A percentile compares a stretch with the other conserved stretches of the same genome.
Evolutionary conservation across 371 early-diverging fungal species (phyloP).

Genomic region (Cladochytrium tenue): DNA sequence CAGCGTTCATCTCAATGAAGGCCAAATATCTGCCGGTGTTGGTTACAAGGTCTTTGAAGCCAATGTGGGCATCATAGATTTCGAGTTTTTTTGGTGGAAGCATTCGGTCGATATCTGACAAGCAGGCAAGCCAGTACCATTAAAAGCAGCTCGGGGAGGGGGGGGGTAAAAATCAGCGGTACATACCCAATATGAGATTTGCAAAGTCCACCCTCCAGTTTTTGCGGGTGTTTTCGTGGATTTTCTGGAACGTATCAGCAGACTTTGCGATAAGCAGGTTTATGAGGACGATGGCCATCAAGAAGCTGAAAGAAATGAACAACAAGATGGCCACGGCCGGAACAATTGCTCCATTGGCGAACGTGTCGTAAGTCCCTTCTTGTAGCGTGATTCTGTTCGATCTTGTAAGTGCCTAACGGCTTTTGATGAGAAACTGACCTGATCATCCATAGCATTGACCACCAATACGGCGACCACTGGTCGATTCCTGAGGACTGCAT

Average conservation of each 20-base stretch:
- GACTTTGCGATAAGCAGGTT: slow-evolving; percentile 23
- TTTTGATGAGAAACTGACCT: slow-evolving; percentile 8
- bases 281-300: slow-evolving; percentile 14
- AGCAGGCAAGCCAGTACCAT: too few relatives aligned
- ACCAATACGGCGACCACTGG: not conserved
- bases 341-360: slow-evolving; percentile 6
- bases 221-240: slow-evolving; percentile 7
- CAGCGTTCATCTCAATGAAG: too few relatives aligned
- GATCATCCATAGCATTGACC: slow-evolving; percentile 10
- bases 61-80: too few relatives aligned
- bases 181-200: slow-evolving; percentile 10
- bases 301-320: slow-evolving; percentile 17
- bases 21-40: too few relatives aligned
- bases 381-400: too few relatives aligned
- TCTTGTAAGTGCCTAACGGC: slow-evolving; percentile 12
- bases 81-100: too few relatives aligned
- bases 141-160: not conserved
- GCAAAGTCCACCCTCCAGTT: slow-evolving; percentile 20
- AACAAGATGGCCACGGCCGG: slow-evolving; percentile 13
- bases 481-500: slow-evolving; percentile 12
- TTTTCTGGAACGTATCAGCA: slow-evolving; percentile 19
- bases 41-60: too few relatives aligned
- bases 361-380: slow-evolving; percentile 10
- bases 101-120: too few relatives aligned
- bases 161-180: not conserved